Evolutionary conservation across 257 asterid genomes (phyloP).

Genomic region (Nicotiana attenuata): DNA sequence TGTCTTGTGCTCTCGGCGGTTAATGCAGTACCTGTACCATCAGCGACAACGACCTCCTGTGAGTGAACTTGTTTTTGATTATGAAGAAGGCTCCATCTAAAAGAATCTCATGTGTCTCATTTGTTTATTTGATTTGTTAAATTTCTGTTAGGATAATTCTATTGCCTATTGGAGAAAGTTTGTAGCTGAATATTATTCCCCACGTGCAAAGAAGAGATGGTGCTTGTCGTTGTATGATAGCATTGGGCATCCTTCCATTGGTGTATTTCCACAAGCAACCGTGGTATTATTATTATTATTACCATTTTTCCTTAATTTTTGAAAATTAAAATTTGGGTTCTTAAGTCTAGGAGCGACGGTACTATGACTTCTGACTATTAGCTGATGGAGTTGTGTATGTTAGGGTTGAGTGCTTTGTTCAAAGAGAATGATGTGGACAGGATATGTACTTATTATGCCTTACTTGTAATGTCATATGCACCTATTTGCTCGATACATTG

Average conservation of each 20-base stretch:
- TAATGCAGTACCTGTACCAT: slow-evolving; percentile 93
- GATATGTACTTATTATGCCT: background rate
- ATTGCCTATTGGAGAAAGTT: slow-evolving; percentile 98
- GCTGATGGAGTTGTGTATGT: no score
- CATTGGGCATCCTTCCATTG: slow-evolving; percentile 85
- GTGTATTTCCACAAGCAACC: slow-evolving; percentile 93
- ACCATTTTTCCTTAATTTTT: background rate
- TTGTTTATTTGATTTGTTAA: background rate
- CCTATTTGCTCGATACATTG: background rate
- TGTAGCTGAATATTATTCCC: slow-evolving; percentile 90
- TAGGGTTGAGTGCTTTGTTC: background rate
- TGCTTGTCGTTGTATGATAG: slow-evolving; percentile 85
- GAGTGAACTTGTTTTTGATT: slow-evolving; percentile 30
- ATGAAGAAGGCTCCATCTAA: background rate
- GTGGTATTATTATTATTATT: slow-evolving; percentile 42
- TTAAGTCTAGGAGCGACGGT: background rate
- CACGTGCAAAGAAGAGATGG: slow-evolving; percentile 97
- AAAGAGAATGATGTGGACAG: background rate
- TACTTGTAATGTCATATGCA: background rate
- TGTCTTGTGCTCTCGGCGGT: slow-evolving; percentile 86
- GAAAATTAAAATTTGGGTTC: background rate
- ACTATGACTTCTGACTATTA: background rate
- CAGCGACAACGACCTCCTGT: slow-evolving; percentile 91
- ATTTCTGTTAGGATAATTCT: slow-evolving; percentile 54
- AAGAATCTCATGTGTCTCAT: background rate